phyloP scores from a whole-genome alignment of 305 asterid species.

The Rubia balearica region DNA sequence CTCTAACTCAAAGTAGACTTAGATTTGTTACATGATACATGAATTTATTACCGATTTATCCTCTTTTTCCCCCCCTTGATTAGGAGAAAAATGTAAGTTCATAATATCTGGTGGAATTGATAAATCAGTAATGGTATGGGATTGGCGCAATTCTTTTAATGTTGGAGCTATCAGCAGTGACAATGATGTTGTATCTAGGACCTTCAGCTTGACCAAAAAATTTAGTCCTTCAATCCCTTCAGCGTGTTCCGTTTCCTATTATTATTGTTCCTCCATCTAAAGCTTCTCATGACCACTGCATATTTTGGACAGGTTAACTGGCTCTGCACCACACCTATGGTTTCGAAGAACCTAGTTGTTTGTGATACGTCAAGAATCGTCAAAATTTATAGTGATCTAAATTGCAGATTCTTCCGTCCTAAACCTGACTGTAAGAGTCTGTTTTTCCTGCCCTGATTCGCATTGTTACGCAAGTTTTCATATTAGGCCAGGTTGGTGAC shows the following conservation, averaged over 20 bases:
- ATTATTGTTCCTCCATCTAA: neutral
- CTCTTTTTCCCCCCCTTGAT: neutral
- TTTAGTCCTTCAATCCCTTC: conserved; percentile 29
- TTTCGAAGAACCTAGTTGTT: conserved; percentile 71
- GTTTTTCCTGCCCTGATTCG: neutral
- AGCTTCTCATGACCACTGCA: conserved; percentile 17
- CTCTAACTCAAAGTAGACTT: neutral
- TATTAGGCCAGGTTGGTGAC: neutral
- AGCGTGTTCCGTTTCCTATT: neutral
- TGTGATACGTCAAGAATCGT: conserved; percentile 71
- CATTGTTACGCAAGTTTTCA: neutral
- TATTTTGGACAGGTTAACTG: conserved; percentile 61
- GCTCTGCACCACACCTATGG: conserved; percentile 78
- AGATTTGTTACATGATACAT: neutral
- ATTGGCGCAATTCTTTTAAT: conserved; percentile 47
- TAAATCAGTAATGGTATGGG: conserved; percentile 77
- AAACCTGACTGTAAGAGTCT: neutral
- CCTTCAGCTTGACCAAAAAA: conserved; percentile 54
- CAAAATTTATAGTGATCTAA: conserved; percentile 50
- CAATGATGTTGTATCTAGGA: conserved; percentile 26
- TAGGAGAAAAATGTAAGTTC: conserved; percentile 82
- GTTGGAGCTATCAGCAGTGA: conserved; percentile 30
- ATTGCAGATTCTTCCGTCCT: neutral
- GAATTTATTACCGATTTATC: conserved; percentile 8
- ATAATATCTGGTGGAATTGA: conserved; percentile 88